Conservation (phyloP, 345 rosid species). For the Trapa incisa region DNA sequence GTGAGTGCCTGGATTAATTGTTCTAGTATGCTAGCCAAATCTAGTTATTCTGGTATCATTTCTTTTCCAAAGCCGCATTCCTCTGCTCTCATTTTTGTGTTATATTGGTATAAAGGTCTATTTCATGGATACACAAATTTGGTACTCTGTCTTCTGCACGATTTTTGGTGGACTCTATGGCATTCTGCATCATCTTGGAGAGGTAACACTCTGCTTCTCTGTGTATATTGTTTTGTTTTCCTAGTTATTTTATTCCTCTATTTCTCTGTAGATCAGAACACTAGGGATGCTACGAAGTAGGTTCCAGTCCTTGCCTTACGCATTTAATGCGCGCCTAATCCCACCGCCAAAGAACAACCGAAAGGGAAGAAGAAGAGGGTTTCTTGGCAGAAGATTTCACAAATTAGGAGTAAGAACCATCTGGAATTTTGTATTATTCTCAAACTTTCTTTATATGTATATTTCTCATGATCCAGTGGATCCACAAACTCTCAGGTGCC, state of each 20-base stretch:
- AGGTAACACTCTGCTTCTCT: conserved; percentile 41
- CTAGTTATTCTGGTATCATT: not conserved
- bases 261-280: conserved; percentile 61
- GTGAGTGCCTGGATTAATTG: conserved; percentile 32
- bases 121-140: conserved; percentile 95
- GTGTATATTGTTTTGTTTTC: not conserved
- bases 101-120: conserved; percentile 41
- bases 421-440: not conserved
- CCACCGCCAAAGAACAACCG: conserved; percentile 41
- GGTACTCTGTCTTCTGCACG: conserved; percentile 95
- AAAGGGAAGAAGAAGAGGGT: conserved; percentile 27
- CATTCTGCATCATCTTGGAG: conserved; percentile 94
- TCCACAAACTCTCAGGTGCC: conserved; percentile 28
- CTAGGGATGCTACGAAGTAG: conserved; percentile 93
- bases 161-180: conserved; percentile 89
- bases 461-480: not conserved
- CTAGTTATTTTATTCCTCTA: conserved; percentile 16
- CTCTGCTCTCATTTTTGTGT: not conserved
- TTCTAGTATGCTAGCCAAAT: not conserved
- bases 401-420: conserved; percentile 31
- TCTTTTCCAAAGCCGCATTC: no score
- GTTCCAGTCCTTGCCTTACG: conserved; percentile 78
- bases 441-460: no score
- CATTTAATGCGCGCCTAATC: conserved; percentile 56
- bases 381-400: conserved; percentile 29